Evolutionary conservation across 495 filamentous ascomycete genomes (phyloP), one percentile per base, ranked within the genome.

Genomic region (Daldinia vernicosa): DNA sequence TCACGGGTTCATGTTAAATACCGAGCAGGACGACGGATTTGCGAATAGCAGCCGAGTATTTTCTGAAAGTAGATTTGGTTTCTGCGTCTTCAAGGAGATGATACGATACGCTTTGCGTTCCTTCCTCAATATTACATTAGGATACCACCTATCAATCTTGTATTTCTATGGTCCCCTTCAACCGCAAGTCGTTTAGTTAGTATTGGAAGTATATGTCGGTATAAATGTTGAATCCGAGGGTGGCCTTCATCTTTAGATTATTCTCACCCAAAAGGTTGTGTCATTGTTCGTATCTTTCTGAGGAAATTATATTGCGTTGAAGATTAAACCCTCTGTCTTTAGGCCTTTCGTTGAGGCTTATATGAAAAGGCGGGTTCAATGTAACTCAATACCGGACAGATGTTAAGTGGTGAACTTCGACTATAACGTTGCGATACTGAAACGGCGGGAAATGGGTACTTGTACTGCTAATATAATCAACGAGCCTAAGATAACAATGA

Each of bases 1-100:
- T 67, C 54, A 64, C 55, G 63, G 45, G 60, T 59, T 67, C 50
- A 58, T 17, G 47, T 68, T 68, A 68, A 51, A 69, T 72, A 65
- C 50, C 60, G 24, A 61, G 22, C 39, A 14, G 55, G 37, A 72
- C n/a, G 11, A 64, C 26, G 50, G 63, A 51, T 32, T 72, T 56
- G 33, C 59, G 69, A 55, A 63, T 51, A 63, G 45, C 52, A 63
- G 27, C 27, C 30, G 22, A 60, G 40, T 58, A 67, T 43, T n/a
- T 60, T 58, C 56, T 43, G 40, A 66, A 32, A 70, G 24, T 40
- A 67, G 63, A 60, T 51, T 40, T 40, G 40, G 63, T 32, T 57
- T 50, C 0, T 30, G 26, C 39, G 43, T 45, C 63, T 53, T 30
- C 27, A 7, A 28, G 50, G 26, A 28, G 50, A 53, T 27, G 12